A percentile compares a stretch with the other conserved stretches of the same genome.
These are phyloP conservation scores for Solanum boliviense DNA, from an alignment of 257 asterid species.

Conservation along the genomic window DNA sequence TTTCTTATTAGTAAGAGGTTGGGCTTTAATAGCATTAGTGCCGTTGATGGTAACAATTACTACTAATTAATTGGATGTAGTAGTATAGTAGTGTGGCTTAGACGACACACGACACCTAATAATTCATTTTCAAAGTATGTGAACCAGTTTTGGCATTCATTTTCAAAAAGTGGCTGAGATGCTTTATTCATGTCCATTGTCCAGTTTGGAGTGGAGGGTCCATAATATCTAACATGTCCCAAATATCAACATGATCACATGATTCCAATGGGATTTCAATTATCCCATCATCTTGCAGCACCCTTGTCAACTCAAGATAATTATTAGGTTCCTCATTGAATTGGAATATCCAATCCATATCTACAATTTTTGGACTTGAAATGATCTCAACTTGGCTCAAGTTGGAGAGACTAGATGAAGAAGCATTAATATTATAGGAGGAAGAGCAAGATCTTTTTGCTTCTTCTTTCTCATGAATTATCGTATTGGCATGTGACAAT, in stretches of 20 bases:
- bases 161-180: not conserved
- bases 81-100: not conserved
- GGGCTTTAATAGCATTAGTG: not conserved
- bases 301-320: too few relatives aligned
- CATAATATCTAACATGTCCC: conserved; percentile 26
- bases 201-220: not conserved
- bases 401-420: conserved; percentile 6
- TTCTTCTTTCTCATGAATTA: not conserved
- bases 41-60: not conserved
- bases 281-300: not conserved
- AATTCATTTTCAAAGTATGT: conserved; percentile 43
- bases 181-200: not conserved
- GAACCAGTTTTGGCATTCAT: conserved; percentile 33
- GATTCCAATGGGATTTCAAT: conserved; percentile 25
- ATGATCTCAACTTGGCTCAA: not conserved
- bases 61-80: too few relatives aligned
- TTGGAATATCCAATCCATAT: not conserved
- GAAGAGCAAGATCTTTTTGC: conserved; percentile 6
- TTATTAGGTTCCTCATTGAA: not conserved
- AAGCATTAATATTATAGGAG: not conserved
- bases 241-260: conserved; percentile 19
- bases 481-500: not conserved
- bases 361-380: not conserved
- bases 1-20: not conserved
- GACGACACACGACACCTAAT: conserved; percentile 24